Evolutionary conservation across 1,284 basidiomycete genomes (phyloP), one percentile per base, ranked within the genome.

Genomic region (Takashimella tepidaria): DNA sequence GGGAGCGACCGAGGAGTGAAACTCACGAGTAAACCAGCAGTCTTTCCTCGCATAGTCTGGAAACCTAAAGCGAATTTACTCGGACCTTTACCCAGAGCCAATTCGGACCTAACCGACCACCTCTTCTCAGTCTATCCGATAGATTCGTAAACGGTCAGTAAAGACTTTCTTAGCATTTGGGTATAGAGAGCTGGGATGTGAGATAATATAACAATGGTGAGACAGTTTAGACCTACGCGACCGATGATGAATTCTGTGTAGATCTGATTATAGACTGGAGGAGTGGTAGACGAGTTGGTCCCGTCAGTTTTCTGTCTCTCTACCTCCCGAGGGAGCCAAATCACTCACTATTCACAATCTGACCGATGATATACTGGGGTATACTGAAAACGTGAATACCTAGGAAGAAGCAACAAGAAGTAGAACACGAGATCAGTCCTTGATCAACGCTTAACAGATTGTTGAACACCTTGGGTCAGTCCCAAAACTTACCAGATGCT

Each of bases 381-480:
- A 76, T 75, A 42, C 60, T 62, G 40, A 66, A 54, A 5, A 61
- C 62, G 55, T 76, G 73, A 24, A 75, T 70, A 22, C 74, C 74
- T 59, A 40, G 48, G 13, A 49, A 27, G 24, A 51, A 41, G 49
- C 56, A 55, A 13, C 51, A 20, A 25, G 24, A 5, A 2, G n/a
- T n/a, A n/a, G n/a, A n/a, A n/a, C n/a, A n/a, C n/a, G n/a, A n/a
- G n/a, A n/a, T n/a, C n/a, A n/a, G n/a, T n/a, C n/a, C n/a, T n/a
- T n/a, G n/a, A n/a, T n/a, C n/a, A n/a, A n/a, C n/a, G n/a, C n/a
- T n/a, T n/a, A n/a, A n/a, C n/a, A n/a, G n/a, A n/a, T n/a, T n/a
- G n/a, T n/a, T n/a, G n/a, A n/a, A n/a, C n/a, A n/a, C n/a, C n/a
- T n/a, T n/a, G n/a, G n/a, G n/a, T n/a, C n/a, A n/a, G n/a, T n/a